Percentiles rank a stretch among this genome's conserved stretches.
These are phyloP conservation scores for Claviceps arundinis DNA, from an alignment of 2,329 filamentous ascomycete species.

Conservation along the genomic window DNA sequence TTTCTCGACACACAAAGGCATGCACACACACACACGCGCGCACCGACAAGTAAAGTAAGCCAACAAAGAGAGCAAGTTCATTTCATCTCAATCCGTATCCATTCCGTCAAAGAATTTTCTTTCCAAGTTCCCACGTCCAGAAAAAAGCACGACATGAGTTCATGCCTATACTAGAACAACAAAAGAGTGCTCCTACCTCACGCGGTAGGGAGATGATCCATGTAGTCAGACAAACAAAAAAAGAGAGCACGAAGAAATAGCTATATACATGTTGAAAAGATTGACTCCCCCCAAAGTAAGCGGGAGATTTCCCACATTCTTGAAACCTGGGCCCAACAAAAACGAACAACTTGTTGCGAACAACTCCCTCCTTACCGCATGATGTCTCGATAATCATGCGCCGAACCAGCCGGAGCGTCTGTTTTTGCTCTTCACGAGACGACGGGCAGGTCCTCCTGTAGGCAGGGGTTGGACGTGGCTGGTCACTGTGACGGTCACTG, in stretches of 20 bases:
- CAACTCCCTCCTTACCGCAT: background rate
- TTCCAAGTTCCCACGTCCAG: too few species aligned
- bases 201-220: too few species aligned
- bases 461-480: background rate
- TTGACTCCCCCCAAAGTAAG: too few species aligned
- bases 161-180: too few species aligned
- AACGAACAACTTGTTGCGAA: background rate
- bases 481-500: constrained; percentile 4
- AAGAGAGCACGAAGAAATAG: too few species aligned
- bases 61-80: background rate
- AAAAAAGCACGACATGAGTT: too few species aligned
- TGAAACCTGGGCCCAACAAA: background rate
- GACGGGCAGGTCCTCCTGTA: background rate
- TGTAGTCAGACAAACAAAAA: too few species aligned
- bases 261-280: too few species aligned
- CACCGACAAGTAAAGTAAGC: background rate
- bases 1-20: background rate
- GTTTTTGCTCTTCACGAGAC: background rate
- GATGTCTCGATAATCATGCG: background rate
- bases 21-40: background rate
- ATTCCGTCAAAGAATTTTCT: background rate
- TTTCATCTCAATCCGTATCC: background rate
- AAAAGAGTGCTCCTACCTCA: too few species aligned
- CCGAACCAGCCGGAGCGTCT: background rate
- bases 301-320: too few species aligned